Percentiles rank a stretch among this genome's conserved stretches.
Conservation (phyloP, 164 flowering plant genomes). For the Paratinospora sagittata region DNA sequence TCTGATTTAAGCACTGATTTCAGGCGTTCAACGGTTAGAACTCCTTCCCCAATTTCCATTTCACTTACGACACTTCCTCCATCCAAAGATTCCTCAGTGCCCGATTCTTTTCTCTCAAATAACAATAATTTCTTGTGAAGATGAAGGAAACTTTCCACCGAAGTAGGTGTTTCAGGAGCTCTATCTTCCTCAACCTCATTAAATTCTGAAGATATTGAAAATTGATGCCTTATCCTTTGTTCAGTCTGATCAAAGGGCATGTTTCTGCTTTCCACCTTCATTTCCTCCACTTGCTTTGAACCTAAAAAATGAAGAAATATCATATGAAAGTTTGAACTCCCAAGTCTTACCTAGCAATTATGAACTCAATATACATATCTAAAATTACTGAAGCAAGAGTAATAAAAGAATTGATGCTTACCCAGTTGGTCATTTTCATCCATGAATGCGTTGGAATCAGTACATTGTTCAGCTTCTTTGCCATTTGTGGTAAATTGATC, state of each 20-base stretch:
- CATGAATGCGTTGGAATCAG: slow-evolving; percentile 12
- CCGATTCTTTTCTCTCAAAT: slow-evolving; percentile 42
- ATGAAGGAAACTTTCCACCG: slow-evolving; percentile 30
- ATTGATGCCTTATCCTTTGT: slow-evolving; percentile 16
- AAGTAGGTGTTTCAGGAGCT: slow-evolving; percentile 53
- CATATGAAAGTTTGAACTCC: neutral
- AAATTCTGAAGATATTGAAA: slow-evolving; percentile 23
- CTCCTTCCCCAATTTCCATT: slow-evolving; percentile 39
- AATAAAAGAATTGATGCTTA: slow-evolving; percentile 21
- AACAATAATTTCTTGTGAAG: slow-evolving; percentile 38
- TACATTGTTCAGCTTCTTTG: slow-evolving; percentile 12
- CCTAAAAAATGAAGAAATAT: slow-evolving; percentile 19
- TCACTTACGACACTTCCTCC: slow-evolving; percentile 62
- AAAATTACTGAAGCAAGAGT: neutral
- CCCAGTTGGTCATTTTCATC: slow-evolving; percentile 27
- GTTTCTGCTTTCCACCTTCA: slow-evolving; percentile 20
- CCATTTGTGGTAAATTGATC: slow-evolving; percentile 12
- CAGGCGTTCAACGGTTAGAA: slow-evolving; percentile 42
- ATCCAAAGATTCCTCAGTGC: slow-evolving; percentile 54
- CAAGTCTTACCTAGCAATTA: neutral
- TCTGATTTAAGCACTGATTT: slow-evolving; percentile 52
- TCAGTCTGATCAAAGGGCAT: slow-evolving; percentile 20
- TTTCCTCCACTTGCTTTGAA: slow-evolving; percentile 24
- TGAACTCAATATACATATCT: neutral
- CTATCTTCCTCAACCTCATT: slow-evolving; percentile 57